These are phyloP conservation scores for Starmerella powellii DNA, from an alignment of 805 yeast genomes.

Conservation along the genomic window DNA sequence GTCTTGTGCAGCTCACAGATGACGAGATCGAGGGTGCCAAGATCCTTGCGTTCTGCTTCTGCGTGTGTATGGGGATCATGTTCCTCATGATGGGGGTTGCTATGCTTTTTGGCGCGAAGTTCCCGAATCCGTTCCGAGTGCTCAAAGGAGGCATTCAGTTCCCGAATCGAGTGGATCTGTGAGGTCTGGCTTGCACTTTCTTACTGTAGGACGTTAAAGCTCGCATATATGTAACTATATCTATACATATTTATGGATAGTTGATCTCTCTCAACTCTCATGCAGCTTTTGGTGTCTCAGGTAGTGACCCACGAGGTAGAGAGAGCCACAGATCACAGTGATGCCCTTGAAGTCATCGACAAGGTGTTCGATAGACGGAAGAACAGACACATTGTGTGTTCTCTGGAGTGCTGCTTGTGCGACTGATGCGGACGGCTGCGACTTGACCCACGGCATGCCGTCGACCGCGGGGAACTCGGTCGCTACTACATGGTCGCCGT, in stretches of 20 bases:
- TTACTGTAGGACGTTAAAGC: too few species aligned
- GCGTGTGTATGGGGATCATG: conserved; percentile 8
- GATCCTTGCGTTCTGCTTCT: conserved; percentile 12
- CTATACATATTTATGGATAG: too few species aligned
- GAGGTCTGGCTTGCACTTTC: too few species aligned
- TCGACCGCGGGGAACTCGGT: conserved; percentile 60
- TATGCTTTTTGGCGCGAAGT: conserved; percentile 17
- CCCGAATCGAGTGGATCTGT: neutral
- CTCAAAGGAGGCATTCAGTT: conserved; percentile 5
- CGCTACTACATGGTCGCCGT: conserved; percentile 46
- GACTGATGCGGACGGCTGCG: conserved; percentile 34
- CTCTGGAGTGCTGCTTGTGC: conserved; percentile 9
- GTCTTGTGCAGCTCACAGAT: conserved; percentile 5
- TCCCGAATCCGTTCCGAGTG: conserved; percentile 11
- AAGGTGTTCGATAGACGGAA: conserved; percentile 20
- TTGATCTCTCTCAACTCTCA: too few species aligned
- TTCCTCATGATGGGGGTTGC: conserved; percentile 19
- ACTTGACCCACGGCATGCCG: conserved; percentile 86
- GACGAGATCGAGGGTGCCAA: conserved; percentile 14
- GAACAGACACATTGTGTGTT: conserved; percentile 21
- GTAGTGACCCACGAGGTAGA: conserved; percentile 50
- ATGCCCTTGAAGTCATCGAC: conserved; percentile 16
- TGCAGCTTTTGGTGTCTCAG: conserved; percentile 1
- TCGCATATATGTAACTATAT: neutral
- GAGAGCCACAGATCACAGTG: conserved; percentile 55